Conservation (phyloP, 768 basidiomycete genomes). For the Rhodotorula paludigena region DNA sequence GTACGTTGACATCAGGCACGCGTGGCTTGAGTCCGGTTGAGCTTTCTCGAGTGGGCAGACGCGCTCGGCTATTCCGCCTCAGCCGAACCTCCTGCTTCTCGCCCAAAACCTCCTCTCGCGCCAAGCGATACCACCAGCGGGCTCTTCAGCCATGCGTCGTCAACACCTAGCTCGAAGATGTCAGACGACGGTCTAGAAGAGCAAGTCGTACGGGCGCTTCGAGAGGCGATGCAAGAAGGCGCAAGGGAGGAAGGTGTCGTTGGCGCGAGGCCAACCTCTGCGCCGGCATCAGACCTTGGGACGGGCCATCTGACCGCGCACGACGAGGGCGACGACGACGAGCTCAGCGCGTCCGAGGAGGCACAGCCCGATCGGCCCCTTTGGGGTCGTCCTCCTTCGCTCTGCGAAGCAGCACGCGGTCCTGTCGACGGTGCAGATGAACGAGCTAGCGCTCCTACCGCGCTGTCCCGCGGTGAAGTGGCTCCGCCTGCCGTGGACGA, state of each 20-base stretch:
- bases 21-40: no score
- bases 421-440: no score
- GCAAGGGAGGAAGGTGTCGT: not conserved
- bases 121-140: no score
- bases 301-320: not conserved
- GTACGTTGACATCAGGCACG: not conserved
- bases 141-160: no score
- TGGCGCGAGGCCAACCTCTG: not conserved
- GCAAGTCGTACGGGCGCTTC: not conserved
- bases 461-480: no score
- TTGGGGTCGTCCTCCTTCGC: not conserved
- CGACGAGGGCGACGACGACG: not conserved
- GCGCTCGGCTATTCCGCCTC: constrained; percentile 3
- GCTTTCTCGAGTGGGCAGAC: not conserved
- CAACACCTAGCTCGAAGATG: not conserved
- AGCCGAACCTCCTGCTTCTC: not conserved
- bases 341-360: not conserved
- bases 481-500: no score
- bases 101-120: not conserved
- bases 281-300: no score
- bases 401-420: not conserved
- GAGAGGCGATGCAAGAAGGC: constrained; percentile 1
- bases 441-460: not conserved
- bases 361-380: not conserved
- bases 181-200: not conserved